phyloP scores from a whole-genome alignment of 1,284 basidiomycete species.

The Kwoniella shivajii region DNA sequence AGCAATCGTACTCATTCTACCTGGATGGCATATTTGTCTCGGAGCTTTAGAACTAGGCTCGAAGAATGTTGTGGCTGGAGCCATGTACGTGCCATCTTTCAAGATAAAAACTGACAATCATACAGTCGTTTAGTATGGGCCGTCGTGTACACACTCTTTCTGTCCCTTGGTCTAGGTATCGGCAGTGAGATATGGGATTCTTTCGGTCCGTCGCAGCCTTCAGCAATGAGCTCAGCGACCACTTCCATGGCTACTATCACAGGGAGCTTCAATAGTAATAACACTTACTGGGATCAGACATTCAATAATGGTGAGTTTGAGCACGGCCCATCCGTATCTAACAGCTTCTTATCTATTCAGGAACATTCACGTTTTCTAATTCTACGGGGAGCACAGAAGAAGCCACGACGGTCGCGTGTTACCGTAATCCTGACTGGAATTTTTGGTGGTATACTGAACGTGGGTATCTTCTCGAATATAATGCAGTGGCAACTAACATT shows the following conservation, averaged over 20 bases:
- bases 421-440: constrained; percentile 20
- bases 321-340: background rate
- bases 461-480: constrained; percentile 2
- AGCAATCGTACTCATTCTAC: constrained; percentile 38
- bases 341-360: constrained; percentile 8
- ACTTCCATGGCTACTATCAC: constrained; percentile 18
- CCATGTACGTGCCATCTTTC: constrained; percentile 24
- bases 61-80: constrained; percentile 35
- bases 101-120: background rate
- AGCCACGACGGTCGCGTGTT: constrained; percentile 31
- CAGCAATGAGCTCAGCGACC: background rate
- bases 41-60: constrained; percentile 39
- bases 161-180: constrained; percentile 38
- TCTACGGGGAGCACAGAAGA: constrained; percentile 10
- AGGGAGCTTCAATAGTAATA: constrained; percentile 32
- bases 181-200: constrained; percentile 37
- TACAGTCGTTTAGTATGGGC: constrained; percentile 38
- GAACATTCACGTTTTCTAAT: constrained; percentile 37
- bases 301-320: constrained; percentile 32
- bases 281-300: constrained; percentile 29
- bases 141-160: constrained; percentile 39
- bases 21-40: constrained; percentile 41
- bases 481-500: background rate
- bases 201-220: constrained; percentile 29
- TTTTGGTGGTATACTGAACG: constrained; percentile 35